Base-by-base conservation (phyloP, 768 basidiomycete genomes). In the Baorangia bicolor region DNA sequence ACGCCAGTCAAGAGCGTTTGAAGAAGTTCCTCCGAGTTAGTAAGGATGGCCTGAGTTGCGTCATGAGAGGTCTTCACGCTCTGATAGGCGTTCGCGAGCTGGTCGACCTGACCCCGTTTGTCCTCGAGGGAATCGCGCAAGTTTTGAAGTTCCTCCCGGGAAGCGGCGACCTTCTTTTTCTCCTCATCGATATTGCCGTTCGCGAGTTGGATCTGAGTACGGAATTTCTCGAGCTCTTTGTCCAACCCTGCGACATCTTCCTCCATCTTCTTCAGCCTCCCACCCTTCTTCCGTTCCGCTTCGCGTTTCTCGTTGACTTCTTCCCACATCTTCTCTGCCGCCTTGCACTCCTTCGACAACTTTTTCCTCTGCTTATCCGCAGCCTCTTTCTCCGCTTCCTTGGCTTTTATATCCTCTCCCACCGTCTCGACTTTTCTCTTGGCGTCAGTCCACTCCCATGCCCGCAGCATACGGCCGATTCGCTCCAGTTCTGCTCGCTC, bases 1-100 rank as follows among this genome's bases (percentile, higher is more conserved):
- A 98, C 83, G 41, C 97, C 97, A 0, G 96, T 98, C 44, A 96
- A 79, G 20, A 98, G 84, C 0, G 93, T 92, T 70, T 98, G 96
- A 0, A 98, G 80, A n/a, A 98, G 87, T 63, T 94, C 92, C 71
- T 98, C 95, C 16, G 87, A 81, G 20, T 84, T 88, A 14, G 80
- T 69, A 10, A 96, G 80, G 28, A 85, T 80, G 5, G 79, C 74
- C 53, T 85, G 78, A 2, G 84, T 78, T 0, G 77, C 69, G 41
- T 81, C 81, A 66, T 95, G 86, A 47, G 83, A 81, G 7, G 87
- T 81, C 64, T 93, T 92, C 54, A 92, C 75, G 10, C 74, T 74
- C 50, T 78, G 77, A 70, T 87, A 89, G 0, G 81, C 72, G 3
- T 75, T 72, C 5, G 78, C 76, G 27, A 89, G 73, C 21, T 77